Conservation (phyloP, 371 early-diverging fungal genomes). For the Mucor mucedo region DNA sequence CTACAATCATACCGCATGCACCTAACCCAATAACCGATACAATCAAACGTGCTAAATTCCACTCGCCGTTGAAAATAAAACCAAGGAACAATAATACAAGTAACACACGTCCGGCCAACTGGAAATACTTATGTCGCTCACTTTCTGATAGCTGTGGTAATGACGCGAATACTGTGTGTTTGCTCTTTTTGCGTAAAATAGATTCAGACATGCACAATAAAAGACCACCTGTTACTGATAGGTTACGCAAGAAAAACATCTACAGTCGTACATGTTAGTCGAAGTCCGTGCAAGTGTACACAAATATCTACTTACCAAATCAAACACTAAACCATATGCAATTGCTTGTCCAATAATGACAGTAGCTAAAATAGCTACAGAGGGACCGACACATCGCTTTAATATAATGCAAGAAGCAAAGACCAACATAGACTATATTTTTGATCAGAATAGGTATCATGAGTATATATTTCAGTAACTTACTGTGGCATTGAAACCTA, state of each 20-base stretch:
- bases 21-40: conserved; percentile 73
- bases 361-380: conserved; percentile 72
- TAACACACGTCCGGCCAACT: conserved; percentile 87
- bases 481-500: conserved; percentile 71
- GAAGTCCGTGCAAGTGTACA: not conserved
- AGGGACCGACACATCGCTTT: conserved; percentile 73
- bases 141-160: conserved; percentile 80
- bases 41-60: conserved; percentile 65
- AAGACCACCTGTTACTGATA: conserved; percentile 90
- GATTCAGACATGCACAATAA: conserved; percentile 85
- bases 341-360: conserved; percentile 84
- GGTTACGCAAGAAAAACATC: conserved; percentile 85
- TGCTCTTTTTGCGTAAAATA: conserved; percentile 43
- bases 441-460: too few species aligned
- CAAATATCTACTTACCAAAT: conserved; percentile 49
- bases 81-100: conserved; percentile 88
- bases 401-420: conserved; percentile 80
- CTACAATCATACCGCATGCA: conserved; percentile 89
- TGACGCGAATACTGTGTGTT: conserved; percentile 70
- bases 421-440: conserved; percentile 64
- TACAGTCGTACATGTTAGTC: not conserved
- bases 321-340: conserved; percentile 90
- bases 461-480: not conserved
- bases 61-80: conserved; percentile 84
- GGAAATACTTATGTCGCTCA: conserved; percentile 81